These are phyloP conservation scores for Moesziomyces parantarcticus DNA, from an alignment of 1,284 basidiomycete genomes.

Conservation along the genomic window DNA sequence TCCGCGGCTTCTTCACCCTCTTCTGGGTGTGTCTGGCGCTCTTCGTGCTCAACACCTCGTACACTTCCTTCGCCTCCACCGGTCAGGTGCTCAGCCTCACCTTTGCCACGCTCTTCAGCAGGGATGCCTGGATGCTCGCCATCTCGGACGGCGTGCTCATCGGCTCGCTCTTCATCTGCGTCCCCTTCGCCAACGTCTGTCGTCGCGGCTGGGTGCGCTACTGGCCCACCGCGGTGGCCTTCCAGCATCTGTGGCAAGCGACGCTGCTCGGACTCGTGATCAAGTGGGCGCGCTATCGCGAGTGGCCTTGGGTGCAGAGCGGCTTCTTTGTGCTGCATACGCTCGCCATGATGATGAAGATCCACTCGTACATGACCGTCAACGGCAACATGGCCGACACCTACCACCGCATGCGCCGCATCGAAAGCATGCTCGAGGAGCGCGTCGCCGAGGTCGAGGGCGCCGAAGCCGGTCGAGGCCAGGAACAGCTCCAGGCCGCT, in stretches of 20 bases:
- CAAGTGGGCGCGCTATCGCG: slow-evolving; percentile 65
- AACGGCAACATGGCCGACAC: slow-evolving; percentile 82
- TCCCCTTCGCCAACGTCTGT: slow-evolving; percentile 75
- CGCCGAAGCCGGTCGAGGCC: slow-evolving; percentile 25
- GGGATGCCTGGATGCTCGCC: slow-evolving; percentile 84
- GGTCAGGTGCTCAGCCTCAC: slow-evolving; percentile 81
- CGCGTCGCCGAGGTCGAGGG: slow-evolving; percentile 53
- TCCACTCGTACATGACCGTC: slow-evolving; percentile 91
- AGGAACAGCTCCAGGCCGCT: slow-evolving; percentile 33
- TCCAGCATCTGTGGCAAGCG: slow-evolving; percentile 61
- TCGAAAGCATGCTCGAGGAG: slow-evolving; percentile 58
- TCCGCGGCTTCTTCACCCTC: slow-evolving; percentile 66
- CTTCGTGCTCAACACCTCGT: slow-evolving; percentile 61
- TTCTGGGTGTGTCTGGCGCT: slow-evolving; percentile 66
- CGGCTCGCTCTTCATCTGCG: slow-evolving; percentile 77
- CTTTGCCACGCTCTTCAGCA: slow-evolving; percentile 88
- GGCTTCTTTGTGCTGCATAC: slow-evolving; percentile 94
- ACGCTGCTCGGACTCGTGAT: slow-evolving; percentile 55
- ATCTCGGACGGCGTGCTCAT: slow-evolving; percentile 86
- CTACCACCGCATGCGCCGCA: slow-evolving; percentile 40
- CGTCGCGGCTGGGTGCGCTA: slow-evolving; percentile 71
- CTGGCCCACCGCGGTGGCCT: slow-evolving; percentile 34
- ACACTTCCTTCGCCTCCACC: slow-evolving; percentile 68
- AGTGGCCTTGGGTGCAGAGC: slow-evolving; percentile 98
- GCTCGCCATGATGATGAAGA: slow-evolving; percentile 91